phyloP scores from a whole-genome alignment of 2,329 filamentous ascomycete genomes.

The Colletotrichum salicis region DNA sequence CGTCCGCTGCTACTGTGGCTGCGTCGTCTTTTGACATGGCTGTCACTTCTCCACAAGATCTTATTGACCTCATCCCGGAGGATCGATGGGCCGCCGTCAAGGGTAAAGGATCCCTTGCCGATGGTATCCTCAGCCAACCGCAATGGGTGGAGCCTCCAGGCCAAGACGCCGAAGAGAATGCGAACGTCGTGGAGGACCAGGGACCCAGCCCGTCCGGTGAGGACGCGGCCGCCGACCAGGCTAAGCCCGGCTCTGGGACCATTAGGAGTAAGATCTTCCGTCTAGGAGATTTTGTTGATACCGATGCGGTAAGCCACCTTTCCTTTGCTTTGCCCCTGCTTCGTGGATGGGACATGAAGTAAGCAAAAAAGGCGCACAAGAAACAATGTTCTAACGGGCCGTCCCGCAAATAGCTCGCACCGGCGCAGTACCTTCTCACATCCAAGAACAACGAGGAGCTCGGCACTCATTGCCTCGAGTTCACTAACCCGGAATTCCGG shows the following conservation, averaged over 20 bases:
- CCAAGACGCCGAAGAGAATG: neutral
- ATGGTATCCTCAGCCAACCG: constrained; percentile 1
- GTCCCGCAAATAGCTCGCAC: constrained; percentile 47
- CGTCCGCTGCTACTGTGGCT: constrained; percentile 57
- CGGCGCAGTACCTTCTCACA: constrained; percentile 49
- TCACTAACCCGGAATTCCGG: constrained; percentile 36
- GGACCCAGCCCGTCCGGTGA: neutral
- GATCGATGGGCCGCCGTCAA: constrained; percentile 37
- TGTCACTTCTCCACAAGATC: constrained; percentile 49
- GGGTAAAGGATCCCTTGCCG: constrained; percentile 36
- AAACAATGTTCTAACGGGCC: neutral
- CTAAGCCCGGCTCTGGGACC: neutral
- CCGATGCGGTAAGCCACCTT: constrained; percentile 33
- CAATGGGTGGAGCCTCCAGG: constrained; percentile 20
- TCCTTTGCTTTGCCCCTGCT: neutral
- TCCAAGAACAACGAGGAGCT: constrained; percentile 38
- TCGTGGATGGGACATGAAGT: constrained; percentile 29
- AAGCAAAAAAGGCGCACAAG: constrained; percentile 13
- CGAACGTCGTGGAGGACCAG: neutral
- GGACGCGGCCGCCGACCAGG: neutral
- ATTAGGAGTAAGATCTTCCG: constrained; percentile 35
- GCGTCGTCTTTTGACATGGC: constrained; percentile 58
- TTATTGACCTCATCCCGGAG: constrained; percentile 42
- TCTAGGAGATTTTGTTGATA: constrained; percentile 37
- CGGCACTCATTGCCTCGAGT: constrained; percentile 38